These are phyloP conservation scores for Nemania sp. DNA, from an alignment of 2,329 filamentous ascomycete species.

Conservation along the genomic window DNA sequence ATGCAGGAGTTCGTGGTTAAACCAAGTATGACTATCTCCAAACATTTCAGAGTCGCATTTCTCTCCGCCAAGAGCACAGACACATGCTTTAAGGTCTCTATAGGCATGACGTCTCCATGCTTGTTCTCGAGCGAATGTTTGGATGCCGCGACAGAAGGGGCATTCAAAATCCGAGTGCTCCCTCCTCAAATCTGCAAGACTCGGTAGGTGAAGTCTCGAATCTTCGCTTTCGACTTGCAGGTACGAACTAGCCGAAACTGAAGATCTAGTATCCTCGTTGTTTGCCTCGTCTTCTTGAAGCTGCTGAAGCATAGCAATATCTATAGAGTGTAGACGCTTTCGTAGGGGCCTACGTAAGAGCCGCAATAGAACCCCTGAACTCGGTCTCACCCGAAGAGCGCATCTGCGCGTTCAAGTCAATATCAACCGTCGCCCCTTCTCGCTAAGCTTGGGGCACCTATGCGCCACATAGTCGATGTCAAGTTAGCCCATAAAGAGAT, in stretches of 20 bases:
- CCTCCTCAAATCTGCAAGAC: not conserved
- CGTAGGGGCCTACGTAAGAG: not conserved
- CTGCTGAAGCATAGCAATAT: not conserved
- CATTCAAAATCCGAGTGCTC: constrained; percentile 10
- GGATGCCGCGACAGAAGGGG: constrained; percentile 9
- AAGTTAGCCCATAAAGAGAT: constrained; percentile 23
- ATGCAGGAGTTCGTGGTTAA: constrained; percentile 19
- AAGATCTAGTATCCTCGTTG: constrained; percentile 4
- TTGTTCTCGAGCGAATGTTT: not conserved
- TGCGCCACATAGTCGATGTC: constrained; percentile 31
- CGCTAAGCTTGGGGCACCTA: constrained; percentile 30
- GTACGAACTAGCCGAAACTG: not conserved
- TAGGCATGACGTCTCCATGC: constrained; percentile 20
- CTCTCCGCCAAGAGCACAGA: constrained; percentile 6
- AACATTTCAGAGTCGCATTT: constrained; percentile 8
- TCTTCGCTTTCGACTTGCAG: not conserved
- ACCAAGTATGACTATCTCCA: constrained; percentile 10
- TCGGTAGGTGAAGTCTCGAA: not conserved
- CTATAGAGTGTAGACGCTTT: constrained; percentile 11
- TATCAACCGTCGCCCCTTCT: not conserved
- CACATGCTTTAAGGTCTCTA: constrained; percentile 24
- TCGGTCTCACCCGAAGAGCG: not conserved
- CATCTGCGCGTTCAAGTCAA: not conserved
- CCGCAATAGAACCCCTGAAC: not conserved
- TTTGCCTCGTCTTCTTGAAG: constrained; percentile 4